phyloP scores from a whole-genome alignment of 768 basidiomycete genomes.

The Leccinum aurantiacum region DNA sequence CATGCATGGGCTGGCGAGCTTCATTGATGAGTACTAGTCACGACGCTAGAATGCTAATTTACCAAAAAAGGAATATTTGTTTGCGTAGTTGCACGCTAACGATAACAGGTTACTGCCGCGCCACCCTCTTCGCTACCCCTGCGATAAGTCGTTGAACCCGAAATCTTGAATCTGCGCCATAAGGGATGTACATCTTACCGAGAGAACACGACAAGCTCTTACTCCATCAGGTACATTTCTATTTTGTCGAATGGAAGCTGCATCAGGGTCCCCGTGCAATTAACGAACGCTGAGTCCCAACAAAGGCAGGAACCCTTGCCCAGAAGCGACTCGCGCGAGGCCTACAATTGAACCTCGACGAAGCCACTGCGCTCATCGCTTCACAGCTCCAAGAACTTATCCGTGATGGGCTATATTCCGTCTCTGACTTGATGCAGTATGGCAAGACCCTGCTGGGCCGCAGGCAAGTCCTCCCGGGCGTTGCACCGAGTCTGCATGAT shows the following conservation, averaged over 20 bases:
- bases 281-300: background rate
- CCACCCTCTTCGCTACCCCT: background rate
- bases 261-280: background rate
- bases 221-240: slow-evolving; percentile 57
- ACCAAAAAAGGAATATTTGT: background rate
- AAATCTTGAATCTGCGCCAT: background rate
- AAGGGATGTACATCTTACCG: slow-evolving; percentile 1
- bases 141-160: background rate
- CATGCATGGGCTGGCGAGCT: background rate
- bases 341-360: slow-evolving; percentile 79
- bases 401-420: slow-evolving; percentile 83
- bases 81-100: background rate
- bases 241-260: background rate
- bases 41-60: background rate
- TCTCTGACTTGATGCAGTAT: slow-evolving; percentile 89
- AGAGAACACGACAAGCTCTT: slow-evolving; percentile 50
- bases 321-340: slow-evolving; percentile 97
- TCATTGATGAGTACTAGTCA: background rate
- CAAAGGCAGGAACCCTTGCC: slow-evolving; percentile 80
- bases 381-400: slow-evolving; percentile 93
- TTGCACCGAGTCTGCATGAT: slow-evolving; percentile 73
- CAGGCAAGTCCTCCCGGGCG: slow-evolving; percentile 83
- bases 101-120: background rate
- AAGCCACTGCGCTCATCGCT: slow-evolving; percentile 87
- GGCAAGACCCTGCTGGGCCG: slow-evolving; percentile 88